Evolutionary conservation across 306 rosid genomes (phyloP), one percentile per base, ranked within the genome.

Genomic region (Prunus fruticosa): DNA sequence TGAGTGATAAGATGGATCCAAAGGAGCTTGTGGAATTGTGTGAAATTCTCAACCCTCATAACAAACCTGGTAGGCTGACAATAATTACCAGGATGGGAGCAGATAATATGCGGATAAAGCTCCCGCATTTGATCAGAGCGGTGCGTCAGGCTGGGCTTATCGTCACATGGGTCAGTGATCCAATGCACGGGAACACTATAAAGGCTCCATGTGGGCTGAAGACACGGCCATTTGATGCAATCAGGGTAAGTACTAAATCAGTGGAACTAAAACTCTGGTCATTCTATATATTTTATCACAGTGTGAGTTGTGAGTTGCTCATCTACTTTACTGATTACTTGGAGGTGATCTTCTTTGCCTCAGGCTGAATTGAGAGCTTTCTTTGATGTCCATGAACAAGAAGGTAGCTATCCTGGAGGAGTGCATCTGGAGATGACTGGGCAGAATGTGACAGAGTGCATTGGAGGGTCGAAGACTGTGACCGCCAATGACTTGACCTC

Each of bases 101-200:
- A 52, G 81, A 84, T 16, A 81, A 84, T 54, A 84, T 84, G 88
- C 63, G 81, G 71, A 67, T 81, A 11, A 84, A 84, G 81, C 82
- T 84, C 7, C 85, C 85, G 25, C 67, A 66, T 71, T 79, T 84
- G 30, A 84, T 84, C 30, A 75, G 85, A 78, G 88, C 76, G 7
- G 81, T 71, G 23, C 81, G 85, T 25, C 83, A 78, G 15, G 83
- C 85, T 0, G 88, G 88, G 69, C 78, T 81, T 74, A 78, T 84
- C 0, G 88, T 81, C 25, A 84, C 88, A 3, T 84, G 85, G 88
- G 85, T 84, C 56, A 74, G 88, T 41, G 88, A 84, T 61, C 88
- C 88, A 45, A 84, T 84, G 88, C 88, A 84, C 64, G 83, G 88
- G 41, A 84, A 84, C 81, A 84, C 88, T n/a, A 84, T 84, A 50